Evolutionary conservation across 148 eudicot species (phyloP), one percentile per base, ranked within the genome.

Genomic region (Fagopyrum tataricum): DNA sequence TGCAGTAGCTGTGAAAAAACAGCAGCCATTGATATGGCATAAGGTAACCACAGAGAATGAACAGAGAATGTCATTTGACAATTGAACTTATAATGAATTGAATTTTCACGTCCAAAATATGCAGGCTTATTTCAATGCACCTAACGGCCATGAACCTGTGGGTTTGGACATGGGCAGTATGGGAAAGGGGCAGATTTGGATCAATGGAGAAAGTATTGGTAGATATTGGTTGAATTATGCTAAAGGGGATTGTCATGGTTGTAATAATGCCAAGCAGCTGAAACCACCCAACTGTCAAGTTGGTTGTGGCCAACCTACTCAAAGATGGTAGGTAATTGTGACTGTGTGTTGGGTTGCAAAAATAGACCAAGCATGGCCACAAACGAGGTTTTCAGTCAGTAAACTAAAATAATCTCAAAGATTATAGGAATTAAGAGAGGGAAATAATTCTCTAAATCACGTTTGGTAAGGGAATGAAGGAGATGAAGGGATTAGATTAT

Each of bases 101-200:
- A 20, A 9, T 55, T 55, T 55, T 20, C 10, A 55, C 20, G 31
- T 55, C 21, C 11, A 18, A 55, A 55, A 55, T n/a, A 55, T 55
- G 31, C 82, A 94, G 98, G 96, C 93, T 71, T 85, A 84, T 75
- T 94, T 94, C 53, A 81, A 94, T 75, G 84, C 89, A 42, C 98
- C 98, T 20, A 78, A 83, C 55, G 98, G 97, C n/a, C 80, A 83
- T 44, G 93, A 90, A 64, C 97, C 97, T n/a, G 75, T 94, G 77
- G 97, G 89, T 72, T 78, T 94, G 84, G 98, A 94, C 79, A 87
- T 94, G 97, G 74, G 73, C 69, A 94, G 97, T 77, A 94, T 94
- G 98, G 96, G 98, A n/a, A 94, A 94, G 76, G 98, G 98, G 48
- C 89, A 94, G 77, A 86, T 88, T 15, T 94, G 98, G 98, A 85